A percentile compares a stretch with the other conserved stretches of the same genome.
phyloP scores from a whole-genome alignment of 2,329 filamentous ascomycete species.

The Calcarisporium arbuscula region DNA sequence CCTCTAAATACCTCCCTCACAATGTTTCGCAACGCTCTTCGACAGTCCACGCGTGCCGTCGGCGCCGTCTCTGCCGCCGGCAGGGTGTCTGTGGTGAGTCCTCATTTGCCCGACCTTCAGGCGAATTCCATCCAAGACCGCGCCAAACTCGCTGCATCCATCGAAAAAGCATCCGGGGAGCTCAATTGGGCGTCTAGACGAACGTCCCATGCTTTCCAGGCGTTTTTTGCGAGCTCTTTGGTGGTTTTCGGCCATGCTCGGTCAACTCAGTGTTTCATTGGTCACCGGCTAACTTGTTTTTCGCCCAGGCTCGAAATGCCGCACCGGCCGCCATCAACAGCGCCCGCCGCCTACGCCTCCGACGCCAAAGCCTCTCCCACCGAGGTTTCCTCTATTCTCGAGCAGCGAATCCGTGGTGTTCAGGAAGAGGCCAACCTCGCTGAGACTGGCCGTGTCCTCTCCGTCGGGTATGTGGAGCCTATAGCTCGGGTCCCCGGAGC shows the following conservation, averaged over 20 bases:
- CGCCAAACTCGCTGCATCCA: slow-evolving; percentile 28
- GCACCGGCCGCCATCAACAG: slow-evolving; percentile 71
- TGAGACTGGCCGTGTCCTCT: slow-evolving; percentile 98
- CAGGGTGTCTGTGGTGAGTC: slow-evolving; percentile 92
- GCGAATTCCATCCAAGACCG: slow-evolving; percentile 27
- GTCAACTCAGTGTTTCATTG: slow-evolving; percentile 3
- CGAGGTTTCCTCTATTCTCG: slow-evolving; percentile 98
- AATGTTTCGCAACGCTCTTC: slow-evolving; percentile 98
- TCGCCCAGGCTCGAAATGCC: slow-evolving; percentile 74
- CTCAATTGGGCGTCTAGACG: slow-evolving; percentile 29
- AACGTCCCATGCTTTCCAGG: slow-evolving; percentile 10
- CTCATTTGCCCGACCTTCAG: slow-evolving; percentile 33
- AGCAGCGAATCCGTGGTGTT: slow-evolving; percentile 98
- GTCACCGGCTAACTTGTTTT: slow-evolving; percentile 47
- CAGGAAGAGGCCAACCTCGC: slow-evolving; percentile 94
- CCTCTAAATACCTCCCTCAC: slow-evolving; percentile 46
- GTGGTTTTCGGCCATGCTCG: slow-evolving; percentile 15
- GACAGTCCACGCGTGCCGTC: slow-evolving; percentile 92
- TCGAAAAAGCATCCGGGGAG: slow-evolving; percentile 21
- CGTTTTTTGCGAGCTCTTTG: slow-evolving; percentile 30
- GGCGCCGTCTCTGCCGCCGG: slow-evolving; percentile 87
- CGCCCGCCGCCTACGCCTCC: slow-evolving; percentile 79
- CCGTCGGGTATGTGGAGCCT: slow-evolving; percentile 78
- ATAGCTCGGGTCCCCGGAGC: background rate
- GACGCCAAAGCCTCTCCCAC: slow-evolving; percentile 94